A percentile compares a stretch with the other conserved stretches of the same genome.
phyloP scores from a whole-genome alignment of 495 filamentous ascomycete species.

The Aspergillus saccharolyticus region DNA sequence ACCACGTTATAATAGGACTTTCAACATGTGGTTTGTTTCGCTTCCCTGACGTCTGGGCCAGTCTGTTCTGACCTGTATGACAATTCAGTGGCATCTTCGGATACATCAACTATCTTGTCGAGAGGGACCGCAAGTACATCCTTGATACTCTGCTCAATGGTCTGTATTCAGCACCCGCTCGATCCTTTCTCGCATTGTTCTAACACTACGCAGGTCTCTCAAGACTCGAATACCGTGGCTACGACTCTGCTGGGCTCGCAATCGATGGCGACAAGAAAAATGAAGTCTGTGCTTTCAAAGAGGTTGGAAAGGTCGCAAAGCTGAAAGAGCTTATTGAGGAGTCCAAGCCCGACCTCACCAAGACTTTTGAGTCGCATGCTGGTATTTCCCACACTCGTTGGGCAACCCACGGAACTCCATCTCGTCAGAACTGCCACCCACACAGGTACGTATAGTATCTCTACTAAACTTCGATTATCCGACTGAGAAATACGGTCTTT shows the following conservation, averaged over 20 bases:
- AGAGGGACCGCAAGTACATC: slow-evolving; percentile 94
- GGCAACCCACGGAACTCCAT: slow-evolving; percentile 95
- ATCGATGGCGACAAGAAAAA: slow-evolving; percentile 98
- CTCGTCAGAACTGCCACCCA: slow-evolving; percentile 93
- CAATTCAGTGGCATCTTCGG: slow-evolving; percentile 88
- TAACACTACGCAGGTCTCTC: slow-evolving; percentile 55
- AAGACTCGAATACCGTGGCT: slow-evolving; percentile 91
- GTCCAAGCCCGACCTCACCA: slow-evolving; percentile 74
- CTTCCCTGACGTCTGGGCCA: not conserved
- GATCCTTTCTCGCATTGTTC: not conserved
- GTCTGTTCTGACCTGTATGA: not conserved
- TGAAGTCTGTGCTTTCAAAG: slow-evolving; percentile 95
- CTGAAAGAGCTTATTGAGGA: slow-evolving; percentile 87
- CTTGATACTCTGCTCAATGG: slow-evolving; percentile 95
- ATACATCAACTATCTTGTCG: slow-evolving; percentile 86
- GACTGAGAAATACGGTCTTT: not conserved
- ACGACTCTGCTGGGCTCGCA: slow-evolving; percentile 94
- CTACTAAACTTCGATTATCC: not conserved
- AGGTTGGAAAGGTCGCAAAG: slow-evolving; percentile 97
- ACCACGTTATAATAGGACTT: not conserved
- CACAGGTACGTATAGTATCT: slow-evolving; percentile 65
- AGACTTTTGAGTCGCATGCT: slow-evolving; percentile 93
- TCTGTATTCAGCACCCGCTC: slow-evolving; percentile 32
- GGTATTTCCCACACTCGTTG: slow-evolving; percentile 98
- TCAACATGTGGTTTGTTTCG: slow-evolving; percentile 36